phyloP scores from a whole-genome alignment of 768 basidiomycete genomes.

The Mycena olivaceomarginata region DNA sequence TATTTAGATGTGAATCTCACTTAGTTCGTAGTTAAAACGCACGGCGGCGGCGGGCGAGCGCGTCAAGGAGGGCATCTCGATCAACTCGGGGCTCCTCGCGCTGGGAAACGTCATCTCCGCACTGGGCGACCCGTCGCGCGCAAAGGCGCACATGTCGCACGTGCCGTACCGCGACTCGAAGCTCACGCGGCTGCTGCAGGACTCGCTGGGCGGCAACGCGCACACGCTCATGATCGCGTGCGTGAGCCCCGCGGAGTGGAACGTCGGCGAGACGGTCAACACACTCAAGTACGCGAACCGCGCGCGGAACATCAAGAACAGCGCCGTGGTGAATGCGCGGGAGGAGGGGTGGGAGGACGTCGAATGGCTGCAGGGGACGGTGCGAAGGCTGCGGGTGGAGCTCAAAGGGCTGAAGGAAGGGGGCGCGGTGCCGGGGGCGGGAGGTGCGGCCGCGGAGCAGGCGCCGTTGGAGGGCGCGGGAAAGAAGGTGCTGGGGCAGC shows the following conservation, averaged over 20 bases:
- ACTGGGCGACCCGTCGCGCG: conserved; percentile 93
- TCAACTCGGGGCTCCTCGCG: conserved; percentile 97
- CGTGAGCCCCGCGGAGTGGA: conserved; percentile 97
- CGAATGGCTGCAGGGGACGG: conserved; percentile 94
- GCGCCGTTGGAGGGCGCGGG: conserved; percentile 77
- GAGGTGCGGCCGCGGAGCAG: conserved; percentile 46
- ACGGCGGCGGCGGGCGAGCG: conserved; percentile 97
- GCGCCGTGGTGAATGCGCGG: conserved; percentile 92
- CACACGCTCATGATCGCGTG: conserved; percentile 99
- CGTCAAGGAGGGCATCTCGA: conserved; percentile 99
- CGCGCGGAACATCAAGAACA: conserved; percentile 97
- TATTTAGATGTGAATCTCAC: not conserved
- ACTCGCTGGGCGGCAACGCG: conserved; percentile 97
- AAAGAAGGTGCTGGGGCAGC: conserved; percentile 86
- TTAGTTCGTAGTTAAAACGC: conserved; percentile 83
- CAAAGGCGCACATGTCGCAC: conserved; percentile 90
- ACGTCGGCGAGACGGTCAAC: conserved; percentile 94
- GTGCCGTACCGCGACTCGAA: conserved; percentile 99
- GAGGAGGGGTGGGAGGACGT: conserved; percentile 99
- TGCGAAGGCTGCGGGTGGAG: conserved; percentile 91
- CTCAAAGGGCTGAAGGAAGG: conserved; percentile 88
- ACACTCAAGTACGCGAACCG: conserved; percentile 98
- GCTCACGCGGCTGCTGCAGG: conserved; percentile 96
- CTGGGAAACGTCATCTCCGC: conserved; percentile 99
- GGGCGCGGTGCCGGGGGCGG: conserved; percentile 56